Evolutionary conservation across 768 basidiomycete species (phyloP).

Genomic region (Boletus sp.): DNA sequence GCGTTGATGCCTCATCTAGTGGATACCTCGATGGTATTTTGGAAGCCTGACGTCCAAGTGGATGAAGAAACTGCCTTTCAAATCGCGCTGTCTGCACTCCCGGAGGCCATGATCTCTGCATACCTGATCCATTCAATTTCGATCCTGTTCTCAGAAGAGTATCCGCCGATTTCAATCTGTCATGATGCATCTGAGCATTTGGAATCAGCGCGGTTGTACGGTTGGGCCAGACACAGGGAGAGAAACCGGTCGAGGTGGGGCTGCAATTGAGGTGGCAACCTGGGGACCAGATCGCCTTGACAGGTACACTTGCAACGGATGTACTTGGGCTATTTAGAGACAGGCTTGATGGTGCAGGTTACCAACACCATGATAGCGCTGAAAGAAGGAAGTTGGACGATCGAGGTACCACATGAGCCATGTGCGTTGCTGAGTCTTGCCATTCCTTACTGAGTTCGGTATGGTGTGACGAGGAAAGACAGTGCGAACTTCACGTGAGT

Average conservation of each 20-base stretch:
- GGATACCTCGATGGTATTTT: conserved; percentile 66
- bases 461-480: no score
- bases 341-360: conserved; percentile 18
- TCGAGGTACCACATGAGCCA: conserved; percentile 59
- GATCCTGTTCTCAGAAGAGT: conserved; percentile 56
- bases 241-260: conserved; percentile 21
- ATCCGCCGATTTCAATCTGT: conserved; percentile 50
- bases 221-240: conserved; percentile 47
- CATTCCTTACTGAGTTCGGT: no score
- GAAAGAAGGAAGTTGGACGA: conserved; percentile 45
- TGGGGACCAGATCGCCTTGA: conserved; percentile 53
- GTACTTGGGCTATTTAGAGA: conserved; percentile 46
- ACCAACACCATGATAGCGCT: conserved; percentile 45
- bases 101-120: conserved; percentile 45
- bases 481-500: no score
- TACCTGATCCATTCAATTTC: conserved; percentile 62
- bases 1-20: conserved; percentile 43
- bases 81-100: conserved; percentile 57
- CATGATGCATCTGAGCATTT: conserved; percentile 33
- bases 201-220: conserved; percentile 32
- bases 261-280: conserved; percentile 58
- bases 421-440: no score
- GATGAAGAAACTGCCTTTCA: conserved; percentile 72
- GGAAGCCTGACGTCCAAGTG: conserved; percentile 60
- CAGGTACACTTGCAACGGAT: conserved; percentile 56